Evolutionary conservation across 2,329 filamentous ascomycete species (phyloP), one percentile per base, ranked within the genome.

Genomic region (Colletotrichum filicis): DNA sequence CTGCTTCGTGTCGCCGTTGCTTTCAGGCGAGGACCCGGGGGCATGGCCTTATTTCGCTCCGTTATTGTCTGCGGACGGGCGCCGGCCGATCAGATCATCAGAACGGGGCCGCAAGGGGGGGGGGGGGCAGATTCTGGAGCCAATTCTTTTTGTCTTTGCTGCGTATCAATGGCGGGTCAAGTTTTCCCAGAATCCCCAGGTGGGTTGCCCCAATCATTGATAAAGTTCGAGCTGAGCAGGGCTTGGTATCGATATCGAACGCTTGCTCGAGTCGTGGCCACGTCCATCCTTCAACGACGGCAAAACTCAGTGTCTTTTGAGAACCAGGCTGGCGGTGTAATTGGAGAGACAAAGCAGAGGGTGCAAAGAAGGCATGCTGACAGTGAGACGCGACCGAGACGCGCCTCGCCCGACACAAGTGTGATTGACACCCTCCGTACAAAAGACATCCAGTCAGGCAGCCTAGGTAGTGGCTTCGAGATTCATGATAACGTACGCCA

Each of bases 301-400:
- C 56, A 55, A 56, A 46, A 46, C 49, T 56, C n/a, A 14, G 53
- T 46, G 26, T 46, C 19, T 46, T 46, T 35, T 53, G 28, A 19
- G 11, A 42, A 35, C 49, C 37, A 46, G 65, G 53, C 57, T 19
- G 37, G 24, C 9, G 28, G 64, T n/a, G 11, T 32, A 62, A 24
- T 12, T 22, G 37, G 32, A 26, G 3, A 24, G 3, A 46, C 19
- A 32, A 42, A 28, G 24, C 26, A 55, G 14, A 37, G n/a, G 30
- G 28, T 28, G 30, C 19, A 22, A 35, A 58, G 32, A 70, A 59
- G 46, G 26, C 49, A 71, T 28, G 19, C 28, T 24, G 26, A 55
- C 28, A 4, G 65, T 68, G 65, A 72, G 64, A 72, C 69, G 65
- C 69, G 65, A n/a, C 35, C 68, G 64, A 71, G 64, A 72, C 64